Base-by-base conservation (phyloP, 257 asterid species). In the Mentha longifolia region DNA sequence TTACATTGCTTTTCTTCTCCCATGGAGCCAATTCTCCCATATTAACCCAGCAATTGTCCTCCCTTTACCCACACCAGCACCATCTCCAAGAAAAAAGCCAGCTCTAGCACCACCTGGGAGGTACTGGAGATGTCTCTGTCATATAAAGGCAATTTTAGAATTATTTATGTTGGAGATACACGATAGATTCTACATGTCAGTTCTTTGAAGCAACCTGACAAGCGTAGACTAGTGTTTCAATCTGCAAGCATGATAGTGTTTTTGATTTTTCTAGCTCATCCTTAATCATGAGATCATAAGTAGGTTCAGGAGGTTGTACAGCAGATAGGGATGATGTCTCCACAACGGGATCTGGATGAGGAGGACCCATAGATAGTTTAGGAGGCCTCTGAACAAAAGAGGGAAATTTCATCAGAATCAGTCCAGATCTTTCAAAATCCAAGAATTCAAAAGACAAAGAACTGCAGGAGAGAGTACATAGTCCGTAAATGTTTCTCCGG, bases 21-120 rank as follows among this genome's bases (percentile, higher is more conserved):
- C 91, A 76, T 77, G 89, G 68, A 88, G 93, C 99, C 99, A 95
- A 76, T 95, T 95, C 77, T 95, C 98, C 97, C 98, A 89, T 83
- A 95, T 95, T 68, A 95, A 79, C 51, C 99, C 99, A 51, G 98
- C 99, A 74, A 95, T 86, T 59, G 98, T 95, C 82, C 99, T 83
- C 55, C 98, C 99, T 85, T 95, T 95, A 59, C 99, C 99, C 73
- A 92, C 95, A 72, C 99, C 98, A 81, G 99, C 99, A 79, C 98
- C 98, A 89, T 95, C 99, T 73, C 99, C 98, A 66, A 92, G 85
- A 80, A 95, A 95, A 89, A 95, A 95, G 2, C 99, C 99, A 63
- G 98, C 99, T 84, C 98, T 85, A 59, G 80, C 76, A 84, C 97
- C 92, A 80, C 73, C 81, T 35, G 96, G 85, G 50, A 95, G 97